Conservation (phyloP, 2,329 filamentous ascomycete species). For the Aspergillus pseudotamarii region DNA sequence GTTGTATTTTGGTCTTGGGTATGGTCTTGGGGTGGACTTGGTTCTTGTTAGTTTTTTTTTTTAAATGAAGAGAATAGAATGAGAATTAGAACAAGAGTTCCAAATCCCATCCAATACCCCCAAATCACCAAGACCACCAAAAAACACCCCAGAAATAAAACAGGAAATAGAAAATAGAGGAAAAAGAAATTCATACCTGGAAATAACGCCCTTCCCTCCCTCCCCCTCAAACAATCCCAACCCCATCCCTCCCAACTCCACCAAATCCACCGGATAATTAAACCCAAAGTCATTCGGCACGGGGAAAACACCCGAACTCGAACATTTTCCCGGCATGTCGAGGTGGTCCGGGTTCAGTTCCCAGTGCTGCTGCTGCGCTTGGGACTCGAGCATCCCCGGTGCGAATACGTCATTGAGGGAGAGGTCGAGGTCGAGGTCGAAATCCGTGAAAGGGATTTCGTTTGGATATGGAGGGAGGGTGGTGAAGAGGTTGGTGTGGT, state of each 20-base stretch:
- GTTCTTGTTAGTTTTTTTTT: background rate
- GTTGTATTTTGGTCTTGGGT: background rate
- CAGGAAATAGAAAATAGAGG: background rate
- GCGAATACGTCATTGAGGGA: background rate
- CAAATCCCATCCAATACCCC: background rate
- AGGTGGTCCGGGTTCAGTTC: background rate
- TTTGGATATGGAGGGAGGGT: background rate
- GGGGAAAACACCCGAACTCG: background rate
- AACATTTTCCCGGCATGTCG: background rate
- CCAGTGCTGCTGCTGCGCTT: background rate
- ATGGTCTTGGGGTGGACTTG: background rate
- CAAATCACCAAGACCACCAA: background rate
- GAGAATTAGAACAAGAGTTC: background rate
- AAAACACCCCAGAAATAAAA: too few species aligned
- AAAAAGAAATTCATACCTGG: background rate
- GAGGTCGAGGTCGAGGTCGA: background rate
- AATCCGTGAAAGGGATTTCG: background rate
- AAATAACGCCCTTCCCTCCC: too few species aligned
- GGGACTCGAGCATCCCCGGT: background rate
- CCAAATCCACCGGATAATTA: constrained; percentile 2
- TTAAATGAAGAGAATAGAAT: too few species aligned
- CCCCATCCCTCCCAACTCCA: background rate
- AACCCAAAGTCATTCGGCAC: background rate
- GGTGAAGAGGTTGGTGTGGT: background rate
- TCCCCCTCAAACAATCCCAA: background rate